Percentiles rank a stretch among this genome's conserved stretches.
Evolutionary conservation across 345 rosid genomes (phyloP).

Genomic region (Murraya paniculata): DNA sequence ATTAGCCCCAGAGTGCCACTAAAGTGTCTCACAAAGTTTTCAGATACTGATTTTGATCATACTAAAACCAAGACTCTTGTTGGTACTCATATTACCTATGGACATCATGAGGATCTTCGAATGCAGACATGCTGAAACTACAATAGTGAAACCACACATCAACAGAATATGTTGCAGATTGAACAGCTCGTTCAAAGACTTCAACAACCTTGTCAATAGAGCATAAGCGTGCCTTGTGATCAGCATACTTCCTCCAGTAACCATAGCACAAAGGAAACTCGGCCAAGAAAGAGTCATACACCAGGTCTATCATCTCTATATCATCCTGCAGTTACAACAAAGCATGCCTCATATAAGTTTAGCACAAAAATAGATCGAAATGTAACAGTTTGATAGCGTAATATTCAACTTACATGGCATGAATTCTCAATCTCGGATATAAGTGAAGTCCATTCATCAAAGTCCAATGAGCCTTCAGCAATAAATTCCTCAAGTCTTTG

Average conservation of each 20-base stretch:
- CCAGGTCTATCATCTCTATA: slow-evolving; percentile 49
- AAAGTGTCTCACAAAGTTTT: background rate
- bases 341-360: background rate
- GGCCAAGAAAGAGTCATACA: slow-evolving; percentile 73
- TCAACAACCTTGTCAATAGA: slow-evolving; percentile 56
- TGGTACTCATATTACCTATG: slow-evolving; percentile 50
- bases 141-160: slow-evolving; percentile 79
- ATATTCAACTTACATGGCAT: slow-evolving; percentile 37
- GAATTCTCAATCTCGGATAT: slow-evolving; percentile 48
- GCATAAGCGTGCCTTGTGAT: slow-evolving; percentile 53
- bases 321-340: slow-evolving; percentile 57
- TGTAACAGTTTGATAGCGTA: background rate
- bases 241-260: slow-evolving; percentile 84
- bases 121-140: slow-evolving; percentile 46
- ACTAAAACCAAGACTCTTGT: background rate
- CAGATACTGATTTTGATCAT: background rate
- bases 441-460: slow-evolving; percentile 67
- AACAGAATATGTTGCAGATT: slow-evolving; percentile 68
- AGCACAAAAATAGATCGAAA: background rate
- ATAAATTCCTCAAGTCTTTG: slow-evolving; percentile 34
- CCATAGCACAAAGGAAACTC: slow-evolving; percentile 84
- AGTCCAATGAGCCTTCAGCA: slow-evolving; percentile 42
- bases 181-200: slow-evolving; percentile 70
- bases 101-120: slow-evolving; percentile 67
- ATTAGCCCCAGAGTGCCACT: background rate